Conservation (phyloP, 495 filamentous ascomycete genomes). For the Penicillium canariense region DNA sequence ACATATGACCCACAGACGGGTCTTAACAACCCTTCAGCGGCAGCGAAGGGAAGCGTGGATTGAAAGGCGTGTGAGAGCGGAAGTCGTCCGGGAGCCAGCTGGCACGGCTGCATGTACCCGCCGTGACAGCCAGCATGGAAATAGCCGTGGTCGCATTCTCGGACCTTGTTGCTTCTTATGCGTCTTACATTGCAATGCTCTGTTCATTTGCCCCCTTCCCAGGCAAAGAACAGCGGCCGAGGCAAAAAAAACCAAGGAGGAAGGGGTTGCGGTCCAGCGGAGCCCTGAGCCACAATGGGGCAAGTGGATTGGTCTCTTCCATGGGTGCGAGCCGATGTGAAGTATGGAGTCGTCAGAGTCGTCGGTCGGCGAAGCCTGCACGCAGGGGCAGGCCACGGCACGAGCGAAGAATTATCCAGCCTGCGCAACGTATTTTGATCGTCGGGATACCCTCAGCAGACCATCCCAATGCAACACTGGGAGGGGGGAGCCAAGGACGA, state of each 20-base stretch:
- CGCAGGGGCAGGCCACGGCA: not conserved
- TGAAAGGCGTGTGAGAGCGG: constrained; percentile 10
- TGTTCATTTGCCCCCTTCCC: not conserved
- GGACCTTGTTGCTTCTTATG: not conserved
- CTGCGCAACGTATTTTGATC: not conserved
- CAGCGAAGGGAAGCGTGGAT: not conserved
- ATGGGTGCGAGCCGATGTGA: constrained; percentile 17
- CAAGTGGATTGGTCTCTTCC: constrained; percentile 11
- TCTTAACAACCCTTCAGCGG: not conserved
- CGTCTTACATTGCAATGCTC: not conserved
- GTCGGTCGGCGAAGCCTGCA: not conserved
- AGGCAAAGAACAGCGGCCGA: not conserved
- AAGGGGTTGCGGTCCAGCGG: constrained; percentile 15
- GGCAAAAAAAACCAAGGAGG: not conserved
- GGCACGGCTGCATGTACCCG: not conserved
- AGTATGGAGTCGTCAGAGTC: constrained; percentile 13
- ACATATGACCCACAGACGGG: constrained; percentile 11
- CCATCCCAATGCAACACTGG: not conserved
- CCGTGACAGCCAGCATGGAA: not conserved
- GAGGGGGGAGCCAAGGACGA: not conserved
- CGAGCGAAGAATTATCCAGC: not conserved
- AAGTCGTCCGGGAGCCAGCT: constrained; percentile 21
- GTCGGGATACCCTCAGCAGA: not conserved
- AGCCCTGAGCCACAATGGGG: constrained; percentile 10
- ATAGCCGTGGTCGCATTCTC: not conserved